Conservation (phyloP, 2,329 filamentous ascomycete genomes). For the Neopestalotiopsis clavispora region DNA sequence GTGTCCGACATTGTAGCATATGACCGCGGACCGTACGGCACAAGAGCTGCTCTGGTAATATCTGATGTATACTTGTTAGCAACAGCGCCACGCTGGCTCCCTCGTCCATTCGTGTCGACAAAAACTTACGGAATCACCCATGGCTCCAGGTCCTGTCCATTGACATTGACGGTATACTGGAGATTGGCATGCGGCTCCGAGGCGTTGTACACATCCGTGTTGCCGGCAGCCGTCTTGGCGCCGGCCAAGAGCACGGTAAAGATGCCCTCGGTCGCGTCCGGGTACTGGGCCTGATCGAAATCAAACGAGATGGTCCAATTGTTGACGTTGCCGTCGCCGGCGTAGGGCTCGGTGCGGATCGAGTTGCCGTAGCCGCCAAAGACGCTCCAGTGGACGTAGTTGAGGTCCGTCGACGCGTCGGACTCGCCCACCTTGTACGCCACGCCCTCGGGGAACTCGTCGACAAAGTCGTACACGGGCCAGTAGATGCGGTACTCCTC, state of each 20-base stretch:
- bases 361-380: slow-evolving; percentile 61
- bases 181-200: slow-evolving; percentile 58
- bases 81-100: too few relatives aligned
- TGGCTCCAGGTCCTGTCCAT: slow-evolving; percentile 48
- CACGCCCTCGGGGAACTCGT: slow-evolving; percentile 64
- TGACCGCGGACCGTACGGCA: slow-evolving; percentile 62
- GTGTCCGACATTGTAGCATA: slow-evolving; percentile 65
- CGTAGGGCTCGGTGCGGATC: slow-evolving; percentile 46
- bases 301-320: slow-evolving; percentile 66
- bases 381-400: slow-evolving; percentile 70
- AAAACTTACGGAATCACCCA: slow-evolving; percentile 58
- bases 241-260: slow-evolving; percentile 68
- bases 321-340: slow-evolving; percentile 50
- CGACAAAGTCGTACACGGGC: slow-evolving; percentile 62
- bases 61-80: neutral
- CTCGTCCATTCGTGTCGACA: too few relatives aligned
- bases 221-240: slow-evolving; percentile 65
- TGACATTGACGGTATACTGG: slow-evolving; percentile 48
- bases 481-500: slow-evolving; percentile 67
- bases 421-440: slow-evolving; percentile 61
- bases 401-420: slow-evolving; percentile 54
- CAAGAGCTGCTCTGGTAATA: slow-evolving; percentile 62
- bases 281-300: slow-evolving; percentile 45
- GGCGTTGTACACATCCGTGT: slow-evolving; percentile 63
- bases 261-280: slow-evolving; percentile 51